Evolutionary conservation across 1,284 basidiomycete genomes (phyloP).

Genomic region (Cutaneotrichosporon mucoides): DNA sequence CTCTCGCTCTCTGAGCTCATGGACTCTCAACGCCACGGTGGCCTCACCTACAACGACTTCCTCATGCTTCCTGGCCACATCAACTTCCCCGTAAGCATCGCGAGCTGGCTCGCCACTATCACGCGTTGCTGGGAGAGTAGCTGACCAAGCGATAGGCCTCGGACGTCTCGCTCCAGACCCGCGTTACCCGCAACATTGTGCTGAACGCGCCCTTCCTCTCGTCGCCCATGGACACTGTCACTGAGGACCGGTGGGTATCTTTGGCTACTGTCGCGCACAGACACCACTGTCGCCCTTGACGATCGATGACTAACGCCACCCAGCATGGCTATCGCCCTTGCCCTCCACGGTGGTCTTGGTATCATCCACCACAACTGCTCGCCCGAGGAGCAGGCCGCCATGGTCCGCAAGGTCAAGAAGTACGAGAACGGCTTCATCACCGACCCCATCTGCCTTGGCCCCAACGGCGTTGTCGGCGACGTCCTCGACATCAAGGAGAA

Average conservation of each 20-base stretch:
- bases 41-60: conserved; percentile 96
- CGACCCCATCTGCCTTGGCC: conserved; percentile 83
- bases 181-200: conserved; percentile 83
- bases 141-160: conserved; percentile 27
- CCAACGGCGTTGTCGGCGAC: conserved; percentile 74
- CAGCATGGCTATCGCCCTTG: conserved; percentile 89
- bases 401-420: conserved; percentile 96
- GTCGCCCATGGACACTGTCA: conserved; percentile 99
- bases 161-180: conserved; percentile 75
- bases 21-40: conserved; percentile 82
- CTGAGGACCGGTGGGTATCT: conserved; percentile 64
- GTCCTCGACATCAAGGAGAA: conserved; percentile 89
- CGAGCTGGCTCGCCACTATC: background rate
- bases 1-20: conserved; percentile 82
- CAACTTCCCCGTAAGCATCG: conserved; percentile 70
- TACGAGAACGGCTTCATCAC: conserved; percentile 99
- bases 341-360: conserved; percentile 92
- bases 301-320: background rate
- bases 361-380: conserved; percentile 98
- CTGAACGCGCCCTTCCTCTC: conserved; percentile 97
- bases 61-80: conserved; percentile 93
- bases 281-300: background rate
- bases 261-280: background rate
- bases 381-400: conserved; percentile 81
- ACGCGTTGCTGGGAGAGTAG: background rate